Base-by-base conservation (phyloP, 1,284 basidiomycete genomes). In the Fomes fomentarius region DNA sequence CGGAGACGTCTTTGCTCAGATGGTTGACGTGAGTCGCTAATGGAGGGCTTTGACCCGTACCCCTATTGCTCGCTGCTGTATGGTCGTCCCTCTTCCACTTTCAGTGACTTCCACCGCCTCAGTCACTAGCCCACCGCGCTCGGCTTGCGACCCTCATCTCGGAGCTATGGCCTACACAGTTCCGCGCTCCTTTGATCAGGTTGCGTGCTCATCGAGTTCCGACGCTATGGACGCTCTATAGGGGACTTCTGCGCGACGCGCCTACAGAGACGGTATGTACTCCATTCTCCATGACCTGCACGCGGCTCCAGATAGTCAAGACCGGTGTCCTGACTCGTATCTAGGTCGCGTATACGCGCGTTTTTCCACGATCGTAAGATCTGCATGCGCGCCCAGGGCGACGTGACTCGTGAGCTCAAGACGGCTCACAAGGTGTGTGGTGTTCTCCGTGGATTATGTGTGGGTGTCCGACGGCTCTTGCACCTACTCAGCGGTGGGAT, bases 181-280 rank as follows among this genome's bases (percentile, higher is more conserved):
- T 87, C 8, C 74, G 76, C 14, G 76, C 82, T 3, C 84, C 89
- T 5, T 93, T 94, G 68, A 93, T 80, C 65, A 68, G 80, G 44
- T 84, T 94, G 37, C 74, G 77, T 0, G 83, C 83, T 0, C 94
- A 96, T 68, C 82, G 86, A 24, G 71, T 85, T 26, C 92, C 93
- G 2, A 93, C 91, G 0, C 69, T 88, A 66, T 85, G 86, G 84
- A 68, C 77, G 0, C 72, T 94, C 9, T 95, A 94, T 68, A 78
- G 92, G 22, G 81, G 83, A 7, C 74, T 95, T 5, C 66, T 91
- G 40, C 75, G 77, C 26, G 68, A 79, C 47, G 77, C 87, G 7
- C 79, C 81, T 0, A 74, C 76, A 21, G 76, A 80, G 25, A 74
- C 83, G 63, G 88, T 89, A 66, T 48, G 83, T 70, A 12, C 21